A percentile compares a stretch with the other conserved stretches of the same genome.
phyloP scores from a whole-genome alignment of 345 rosid genomes.

The Isatis tinctoria region DNA sequence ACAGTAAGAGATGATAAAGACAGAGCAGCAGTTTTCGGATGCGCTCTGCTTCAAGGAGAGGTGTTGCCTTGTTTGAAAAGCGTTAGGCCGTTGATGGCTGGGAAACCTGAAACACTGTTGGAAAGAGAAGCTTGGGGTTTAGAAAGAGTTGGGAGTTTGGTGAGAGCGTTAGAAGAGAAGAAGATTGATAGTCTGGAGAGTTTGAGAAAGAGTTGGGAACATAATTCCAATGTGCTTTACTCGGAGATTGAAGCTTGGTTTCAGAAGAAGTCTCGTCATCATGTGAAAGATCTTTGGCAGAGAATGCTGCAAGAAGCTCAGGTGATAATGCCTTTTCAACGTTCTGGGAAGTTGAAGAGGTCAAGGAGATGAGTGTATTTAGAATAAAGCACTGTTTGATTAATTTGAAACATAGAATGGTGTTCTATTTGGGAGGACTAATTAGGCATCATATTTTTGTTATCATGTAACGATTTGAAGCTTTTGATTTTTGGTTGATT shows the following conservation, averaged over 20 bases:
- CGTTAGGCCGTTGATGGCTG: constrained; percentile 38
- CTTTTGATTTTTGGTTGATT: too few species aligned
- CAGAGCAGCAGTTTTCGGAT: constrained; percentile 56
- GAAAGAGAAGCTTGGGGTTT: constrained; percentile 55
- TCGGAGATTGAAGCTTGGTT: too few species aligned
- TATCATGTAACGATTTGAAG: too few species aligned
- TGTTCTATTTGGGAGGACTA: too few species aligned
- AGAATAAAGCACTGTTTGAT: too few species aligned
- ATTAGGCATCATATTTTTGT: too few species aligned
- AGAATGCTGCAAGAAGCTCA: constrained; percentile 48
- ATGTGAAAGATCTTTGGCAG: constrained; percentile 58
- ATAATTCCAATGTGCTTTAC: too few species aligned
- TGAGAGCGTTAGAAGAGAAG: too few species aligned
- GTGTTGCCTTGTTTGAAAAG: constrained; percentile 64
- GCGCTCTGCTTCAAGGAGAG: constrained; percentile 72
- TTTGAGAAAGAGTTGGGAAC: constrained; percentile 1
- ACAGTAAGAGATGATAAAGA: constrained; percentile 29
- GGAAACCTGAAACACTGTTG: constrained; percentile 57
- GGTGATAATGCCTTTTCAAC: constrained; percentile 30
- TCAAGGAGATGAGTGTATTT: not conserved
- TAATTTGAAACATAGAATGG: too few species aligned
- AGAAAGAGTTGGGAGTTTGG: not conserved
- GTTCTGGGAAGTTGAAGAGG: constrained; percentile 2
- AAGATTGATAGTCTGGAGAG: too few species aligned
- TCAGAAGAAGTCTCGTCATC: constrained; percentile 33